Evolutionary conservation across 805 yeast genomes (phyloP), one percentile per base, ranked within the genome.

Genomic region (Starmerella riodocensis): DNA sequence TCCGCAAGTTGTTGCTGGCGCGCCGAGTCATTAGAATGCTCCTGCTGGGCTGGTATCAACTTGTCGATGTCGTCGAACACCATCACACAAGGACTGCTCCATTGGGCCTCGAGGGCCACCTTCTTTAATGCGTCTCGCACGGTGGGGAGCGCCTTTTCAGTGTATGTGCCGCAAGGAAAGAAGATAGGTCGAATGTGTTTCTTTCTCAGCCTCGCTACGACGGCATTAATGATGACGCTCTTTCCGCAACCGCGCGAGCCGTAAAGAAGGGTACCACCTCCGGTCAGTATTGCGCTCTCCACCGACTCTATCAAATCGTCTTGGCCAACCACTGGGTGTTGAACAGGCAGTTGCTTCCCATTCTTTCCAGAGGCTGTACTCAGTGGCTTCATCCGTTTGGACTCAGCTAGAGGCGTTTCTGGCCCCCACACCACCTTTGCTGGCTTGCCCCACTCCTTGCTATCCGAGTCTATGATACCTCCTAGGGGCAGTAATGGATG

Each of bases 241-340:
- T 88, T 88, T 0, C 97, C 97, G 45, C 83, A 70, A 0, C 95
- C 96, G 1, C 81, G 63, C 18, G 75, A 60, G 0, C 96, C 97
- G 48, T 74, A 69, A 0, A 86, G 52, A 39, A 84, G 59, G 0
- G 74, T 62, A 2, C 88, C 82, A 36, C 65, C 66, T 6, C 69
- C 70, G 29, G 67, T 57, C 6, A 63, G 52, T 3, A 76, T 50
- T 0, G 67, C 54, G 6, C 63, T 64, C 6, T 59, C 48, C 9
- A 74, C 50, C 4, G 61, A 59, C 0, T 54, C 58, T 9, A 76
- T 48, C 5, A 64, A 51, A 3, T 58, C 50, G 22, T 74, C 76
- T 32, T 76, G 64, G 0, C 91, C 94, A 29, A 79, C 71, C 4
- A 74, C 68, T 1, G 52, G 46, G 29, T 41, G 47, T 5, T 16